Conservation (phyloP, 768 basidiomycete genomes). For the Boletus rufocinnamomeus region DNA sequence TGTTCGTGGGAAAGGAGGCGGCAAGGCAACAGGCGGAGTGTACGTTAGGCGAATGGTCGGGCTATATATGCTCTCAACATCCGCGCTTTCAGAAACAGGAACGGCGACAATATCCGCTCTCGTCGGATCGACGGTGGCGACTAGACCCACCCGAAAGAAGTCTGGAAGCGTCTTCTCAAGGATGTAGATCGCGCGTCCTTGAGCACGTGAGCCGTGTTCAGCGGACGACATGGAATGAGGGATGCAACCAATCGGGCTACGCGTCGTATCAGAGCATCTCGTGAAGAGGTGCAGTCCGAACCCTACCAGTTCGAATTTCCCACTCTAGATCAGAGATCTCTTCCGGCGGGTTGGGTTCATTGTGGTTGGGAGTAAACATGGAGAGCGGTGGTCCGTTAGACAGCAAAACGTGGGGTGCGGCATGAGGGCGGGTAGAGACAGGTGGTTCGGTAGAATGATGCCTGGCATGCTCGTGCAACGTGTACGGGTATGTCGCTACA, state of each 20-base stretch:
- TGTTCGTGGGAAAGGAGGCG: slow-evolving; percentile 67
- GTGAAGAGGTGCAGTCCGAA: slow-evolving; percentile 4
- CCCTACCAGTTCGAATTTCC: slow-evolving; percentile 72
- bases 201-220: not conserved
- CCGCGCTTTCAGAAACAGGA: slow-evolving; percentile 30
- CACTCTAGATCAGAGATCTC: slow-evolving; percentile 69
- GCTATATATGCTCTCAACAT: slow-evolving; percentile 58
- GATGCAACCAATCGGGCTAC: not conserved
- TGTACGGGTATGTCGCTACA: not conserved
- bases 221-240: not conserved
- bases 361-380: slow-evolving; percentile 28
- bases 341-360: slow-evolving; percentile 9
- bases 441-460: slow-evolving; percentile 15
- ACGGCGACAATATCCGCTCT: slow-evolving; percentile 34
- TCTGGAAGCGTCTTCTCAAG: slow-evolving; percentile 69
- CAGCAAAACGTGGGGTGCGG: not conserved
- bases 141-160: slow-evolving; percentile 69
- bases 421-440: slow-evolving; percentile 16
- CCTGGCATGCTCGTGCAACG: slow-evolving; percentile 2
- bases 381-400: slow-evolving; percentile 15
- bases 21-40: slow-evolving; percentile 66
- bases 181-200: slow-evolving; percentile 72
- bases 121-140: slow-evolving; percentile 53
- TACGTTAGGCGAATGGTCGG: slow-evolving; percentile 63
- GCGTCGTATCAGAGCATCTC: slow-evolving; percentile 36